Evolutionary conservation across 352 stramenopile species (phyloP), one percentile per base, ranked within the genome.

Genomic region (Globisporangium nagaii): DNA sequence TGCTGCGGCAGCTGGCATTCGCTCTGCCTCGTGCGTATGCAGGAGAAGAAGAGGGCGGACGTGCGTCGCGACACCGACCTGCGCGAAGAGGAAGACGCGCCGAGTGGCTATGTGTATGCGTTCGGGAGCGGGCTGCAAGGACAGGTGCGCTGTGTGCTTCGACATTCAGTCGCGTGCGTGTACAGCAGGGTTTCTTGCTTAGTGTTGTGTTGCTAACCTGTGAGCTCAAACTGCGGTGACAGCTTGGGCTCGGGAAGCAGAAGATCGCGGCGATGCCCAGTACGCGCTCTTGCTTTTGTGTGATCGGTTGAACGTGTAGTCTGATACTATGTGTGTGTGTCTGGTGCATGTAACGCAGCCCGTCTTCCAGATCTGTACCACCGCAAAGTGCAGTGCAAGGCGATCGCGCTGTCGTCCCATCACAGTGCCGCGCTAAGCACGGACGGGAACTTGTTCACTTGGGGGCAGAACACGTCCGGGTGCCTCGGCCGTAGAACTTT

Each of bases 121-220:
- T 91, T 91, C 47, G 80, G 80, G 1, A 82, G 74, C 28, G 78
- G 80, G 8, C 63, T 89, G 25, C 77, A 91, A 54, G 78, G 78
- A 11, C 80, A 91, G 65, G 73, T 83, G 53, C 1, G 55, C 36
- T 44, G 1, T 56, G 17, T 41, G n/a, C 5, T 54, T n/a, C n/a
- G n/a, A n/a, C n/a, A n/a, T n/a, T n/a, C n/a, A n/a, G n/a, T n/a
- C n/a, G n/a, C n/a, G n/a, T n/a, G n/a, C n/a, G n/a, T n/a, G n/a
- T n/a, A n/a, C n/a, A n/a, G n/a, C n/a, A n/a, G n/a, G n/a, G n/a
- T n/a, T n/a, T n/a, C n/a, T n/a, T n/a, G n/a, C n/a, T n/a, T n/a
- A n/a, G n/a, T n/a, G n/a, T n/a, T n/a, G n/a, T n/a, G n/a, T n/a
- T n/a, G n/a, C n/a, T n/a, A n/a, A n/a, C n/a, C n/a, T n/a, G n/a